A percentile compares a stretch with the other conserved stretches of the same genome.
Conservation (phyloP, 1,139 yeast genomes). For the Yamadazyma friedrichii region DNA sequence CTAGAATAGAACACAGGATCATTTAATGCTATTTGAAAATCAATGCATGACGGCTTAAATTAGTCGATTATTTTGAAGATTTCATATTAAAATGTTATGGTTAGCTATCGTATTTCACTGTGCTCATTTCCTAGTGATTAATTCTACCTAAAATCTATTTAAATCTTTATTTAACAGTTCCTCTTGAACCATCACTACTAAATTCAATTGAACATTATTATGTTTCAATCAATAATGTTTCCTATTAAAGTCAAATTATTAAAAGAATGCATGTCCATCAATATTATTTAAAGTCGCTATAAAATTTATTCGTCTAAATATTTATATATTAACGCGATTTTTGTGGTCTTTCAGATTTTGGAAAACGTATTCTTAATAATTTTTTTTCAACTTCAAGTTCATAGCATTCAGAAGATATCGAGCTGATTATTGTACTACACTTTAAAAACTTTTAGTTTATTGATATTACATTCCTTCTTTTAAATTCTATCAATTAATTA, state of each 20-base stretch:
- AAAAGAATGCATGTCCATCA: neutral
- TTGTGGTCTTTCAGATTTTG: neutral
- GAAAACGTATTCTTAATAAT: too few species aligned
- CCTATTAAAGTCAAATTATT: slow-evolving; percentile 8
- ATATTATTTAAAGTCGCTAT: slow-evolving; percentile 8
- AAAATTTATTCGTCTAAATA: slow-evolving; percentile 10
- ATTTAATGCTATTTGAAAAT: too few species aligned
- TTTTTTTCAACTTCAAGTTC: neutral
- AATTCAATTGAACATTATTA: too few species aligned
- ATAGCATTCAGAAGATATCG: neutral
- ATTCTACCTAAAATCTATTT: too few species aligned
- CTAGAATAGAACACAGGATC: too few species aligned
- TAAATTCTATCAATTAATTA: slow-evolving; percentile 1
- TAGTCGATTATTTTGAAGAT: too few species aligned
- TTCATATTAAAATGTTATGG: too few species aligned
- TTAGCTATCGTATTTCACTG: too few species aligned
- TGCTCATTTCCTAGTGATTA: too few species aligned
- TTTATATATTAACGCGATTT: slow-evolving; percentile 1
- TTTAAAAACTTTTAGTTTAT: neutral
- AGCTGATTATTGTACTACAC: neutral
- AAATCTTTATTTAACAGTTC: too few species aligned
- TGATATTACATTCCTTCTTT: slow-evolving; percentile 1
- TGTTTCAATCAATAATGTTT: slow-evolving; percentile 8
- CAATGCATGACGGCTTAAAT: too few species aligned
- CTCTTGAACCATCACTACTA: too few species aligned